These are phyloP conservation scores for Centaurea solstitialis DNA, from an alignment of 129 eudicot genomes.

Conservation along the genomic window DNA sequence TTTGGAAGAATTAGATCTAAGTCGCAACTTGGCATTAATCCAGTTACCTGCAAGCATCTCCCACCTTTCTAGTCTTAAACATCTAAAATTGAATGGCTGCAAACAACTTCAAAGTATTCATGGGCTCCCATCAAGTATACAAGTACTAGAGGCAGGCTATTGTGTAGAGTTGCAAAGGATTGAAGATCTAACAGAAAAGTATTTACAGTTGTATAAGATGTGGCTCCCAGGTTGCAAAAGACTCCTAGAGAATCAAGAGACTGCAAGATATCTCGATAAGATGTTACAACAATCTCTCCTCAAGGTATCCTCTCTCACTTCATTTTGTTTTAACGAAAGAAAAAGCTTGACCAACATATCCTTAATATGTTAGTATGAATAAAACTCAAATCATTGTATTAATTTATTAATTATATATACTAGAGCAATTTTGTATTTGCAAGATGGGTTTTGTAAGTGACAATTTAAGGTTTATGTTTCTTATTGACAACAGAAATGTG, in stretches of 20 bases:
- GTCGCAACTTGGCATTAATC: neutral
- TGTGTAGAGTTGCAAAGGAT: neutral
- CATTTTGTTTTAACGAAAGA: too few species aligned
- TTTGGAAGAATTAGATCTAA: neutral
- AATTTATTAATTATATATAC: too few species aligned
- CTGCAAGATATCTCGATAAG: neutral
- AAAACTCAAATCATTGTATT: too few species aligned
- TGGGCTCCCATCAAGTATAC: neutral
- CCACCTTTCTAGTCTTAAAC: neutral
- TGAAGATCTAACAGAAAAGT: neutral
- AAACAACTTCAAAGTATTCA: neutral
- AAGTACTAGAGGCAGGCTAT: neutral
- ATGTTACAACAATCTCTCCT: neutral
- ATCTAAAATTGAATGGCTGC: neutral
- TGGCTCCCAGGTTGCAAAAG: neutral
- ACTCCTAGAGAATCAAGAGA: neutral
- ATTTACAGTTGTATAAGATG: neutral
- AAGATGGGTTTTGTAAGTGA: too few species aligned
- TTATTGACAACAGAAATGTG: too few species aligned
- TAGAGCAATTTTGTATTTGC: too few species aligned
- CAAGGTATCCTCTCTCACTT: neutral
- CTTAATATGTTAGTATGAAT: too few species aligned
- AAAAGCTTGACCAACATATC: too few species aligned
- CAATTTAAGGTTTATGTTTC: too few species aligned
- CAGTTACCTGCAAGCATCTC: neutral